Evolutionary conservation across 2,329 filamentous ascomycete genomes (phyloP), one percentile per base, ranked within the genome.

Genomic region (Ceratocystis colombiana): DNA sequence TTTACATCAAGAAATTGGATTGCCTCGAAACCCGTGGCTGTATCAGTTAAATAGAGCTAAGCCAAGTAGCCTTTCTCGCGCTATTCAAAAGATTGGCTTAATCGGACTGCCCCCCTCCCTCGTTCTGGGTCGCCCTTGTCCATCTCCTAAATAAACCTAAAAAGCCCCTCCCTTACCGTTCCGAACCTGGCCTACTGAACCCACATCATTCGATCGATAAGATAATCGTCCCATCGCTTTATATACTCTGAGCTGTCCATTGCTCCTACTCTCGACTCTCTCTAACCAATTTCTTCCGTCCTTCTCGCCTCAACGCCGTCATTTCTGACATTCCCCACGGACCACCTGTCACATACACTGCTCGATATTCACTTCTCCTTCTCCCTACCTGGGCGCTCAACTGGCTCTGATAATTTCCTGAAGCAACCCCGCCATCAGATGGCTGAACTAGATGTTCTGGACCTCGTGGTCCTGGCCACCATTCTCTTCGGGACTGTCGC

Each of bases 381-480:
- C 22, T 25, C 33, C 12, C 28, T 50, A 17, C 41, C 30, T n/a
- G 33, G 30, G 25, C 6, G 12, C n/a, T 8, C 41, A 44, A 48
- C 61, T n/a, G 22, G 41, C 12, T 28, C 22, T 62, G 22, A 6
- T 44, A 44, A 28, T 37, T 50, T 22, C n/a, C 25, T 37, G 22
- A 45, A 55, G 12, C 37, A 25, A 64, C 25, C 25, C 69, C 69
- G 71, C 74, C 75, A 82, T 71, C 72, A 41, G 37, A 97, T 99
- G 94, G 90, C 93, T 71, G 89, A 96, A 82, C 86, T 99, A 75
- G 94, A 99, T 76, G 96, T 91, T 30, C 80, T 99, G 79, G 94
- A 99, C 82, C 82, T 97, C 72, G 77, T 96, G 73, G 94, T 99
- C 81, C 88, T 99, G 71, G 84, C 85, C 69, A 84, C 84, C 67